Percentiles rank a stretch among this genome's conserved stretches.
Evolutionary conservation across 345 rosid species (phyloP).

Genomic region (Dimocarpus longan): DNA sequence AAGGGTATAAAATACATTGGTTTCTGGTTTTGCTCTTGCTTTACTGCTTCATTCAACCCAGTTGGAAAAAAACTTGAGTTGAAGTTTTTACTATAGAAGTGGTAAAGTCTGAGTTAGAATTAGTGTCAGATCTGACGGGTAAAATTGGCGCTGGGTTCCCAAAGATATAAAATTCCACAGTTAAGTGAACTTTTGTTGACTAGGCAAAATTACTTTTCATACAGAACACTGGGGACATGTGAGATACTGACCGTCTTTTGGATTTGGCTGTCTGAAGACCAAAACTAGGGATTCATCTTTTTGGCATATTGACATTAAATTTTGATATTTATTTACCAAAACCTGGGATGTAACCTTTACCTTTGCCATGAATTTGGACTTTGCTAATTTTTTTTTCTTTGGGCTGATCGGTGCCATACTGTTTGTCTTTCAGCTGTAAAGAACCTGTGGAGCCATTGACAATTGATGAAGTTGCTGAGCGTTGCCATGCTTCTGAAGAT

Average conservation of each 20-base stretch:
- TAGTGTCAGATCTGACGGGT: background rate
- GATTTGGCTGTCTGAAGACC: no score
- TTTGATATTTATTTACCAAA: background rate
- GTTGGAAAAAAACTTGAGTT: background rate
- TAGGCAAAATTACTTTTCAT: no score
- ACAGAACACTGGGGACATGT: no score
- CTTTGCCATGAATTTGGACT: background rate
- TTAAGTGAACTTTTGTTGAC: no score
- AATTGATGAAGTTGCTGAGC: slow-evolving; percentile 82
- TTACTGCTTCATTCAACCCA: background rate
- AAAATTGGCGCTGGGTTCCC: no score
- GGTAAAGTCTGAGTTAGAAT: background rate
- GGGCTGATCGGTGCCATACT: slow-evolving; percentile 2
- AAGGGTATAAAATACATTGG: background rate
- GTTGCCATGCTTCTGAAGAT: slow-evolving; percentile 85
- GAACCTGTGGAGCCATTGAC: slow-evolving; percentile 90
- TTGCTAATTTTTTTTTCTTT: background rate
- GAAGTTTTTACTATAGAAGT: background rate
- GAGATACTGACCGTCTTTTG: no score
- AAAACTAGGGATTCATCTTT: background rate
- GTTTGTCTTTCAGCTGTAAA: slow-evolving; percentile 62
- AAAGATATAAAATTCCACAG: no score
- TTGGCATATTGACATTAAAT: background rate
- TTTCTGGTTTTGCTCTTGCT: background rate
- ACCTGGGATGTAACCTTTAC: background rate